These are phyloP conservation scores for Plectosphaerella plurivora DNA, from an alignment of 2,329 filamentous ascomycete genomes.

Conservation along the genomic window DNA sequence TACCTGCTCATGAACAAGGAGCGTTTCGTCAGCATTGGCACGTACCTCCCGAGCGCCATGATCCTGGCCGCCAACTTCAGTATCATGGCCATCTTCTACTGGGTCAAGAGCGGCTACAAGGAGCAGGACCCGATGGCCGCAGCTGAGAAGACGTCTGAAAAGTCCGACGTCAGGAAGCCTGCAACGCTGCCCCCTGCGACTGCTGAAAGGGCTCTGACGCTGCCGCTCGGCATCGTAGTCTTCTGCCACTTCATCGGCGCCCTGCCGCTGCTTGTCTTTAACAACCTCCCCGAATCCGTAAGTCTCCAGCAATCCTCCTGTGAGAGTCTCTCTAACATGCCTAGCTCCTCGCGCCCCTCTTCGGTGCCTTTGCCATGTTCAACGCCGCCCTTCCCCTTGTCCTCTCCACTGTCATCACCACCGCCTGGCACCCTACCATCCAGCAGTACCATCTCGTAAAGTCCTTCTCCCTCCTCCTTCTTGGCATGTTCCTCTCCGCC, in stretches of 20 bases:
- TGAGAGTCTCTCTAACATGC: not conserved
- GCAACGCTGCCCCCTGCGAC: slow-evolving; percentile 14
- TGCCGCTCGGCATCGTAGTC: slow-evolving; percentile 70
- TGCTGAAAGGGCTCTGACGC: slow-evolving; percentile 61
- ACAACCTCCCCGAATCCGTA: slow-evolving; percentile 64
- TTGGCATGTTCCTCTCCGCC: slow-evolving; percentile 87
- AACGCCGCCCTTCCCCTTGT: slow-evolving; percentile 54
- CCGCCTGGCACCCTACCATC: slow-evolving; percentile 46
- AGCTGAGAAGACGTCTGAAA: slow-evolving; percentile 2
- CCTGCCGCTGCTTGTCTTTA: slow-evolving; percentile 82
- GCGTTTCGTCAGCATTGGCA: slow-evolving; percentile 96
- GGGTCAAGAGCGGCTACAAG: slow-evolving; percentile 76
- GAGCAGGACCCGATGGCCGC: slow-evolving; percentile 2
- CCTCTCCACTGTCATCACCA: slow-evolving; percentile 50
- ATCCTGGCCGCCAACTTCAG: slow-evolving; percentile 90
- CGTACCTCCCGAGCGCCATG: slow-evolving; percentile 97
- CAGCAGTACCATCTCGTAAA: slow-evolving; percentile 79
- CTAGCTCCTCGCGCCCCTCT: slow-evolving; percentile 54
- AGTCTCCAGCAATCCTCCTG: slow-evolving; percentile 21
- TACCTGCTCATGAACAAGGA: slow-evolving; percentile 90
- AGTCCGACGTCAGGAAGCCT: not conserved
- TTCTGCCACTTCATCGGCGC: slow-evolving; percentile 71
- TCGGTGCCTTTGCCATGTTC: slow-evolving; percentile 50
- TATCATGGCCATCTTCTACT: slow-evolving; percentile 91
- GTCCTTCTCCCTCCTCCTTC: slow-evolving; percentile 85